Base-by-base conservation (phyloP, 345 rosid species). In the Rubroshorea leprosula region DNA sequence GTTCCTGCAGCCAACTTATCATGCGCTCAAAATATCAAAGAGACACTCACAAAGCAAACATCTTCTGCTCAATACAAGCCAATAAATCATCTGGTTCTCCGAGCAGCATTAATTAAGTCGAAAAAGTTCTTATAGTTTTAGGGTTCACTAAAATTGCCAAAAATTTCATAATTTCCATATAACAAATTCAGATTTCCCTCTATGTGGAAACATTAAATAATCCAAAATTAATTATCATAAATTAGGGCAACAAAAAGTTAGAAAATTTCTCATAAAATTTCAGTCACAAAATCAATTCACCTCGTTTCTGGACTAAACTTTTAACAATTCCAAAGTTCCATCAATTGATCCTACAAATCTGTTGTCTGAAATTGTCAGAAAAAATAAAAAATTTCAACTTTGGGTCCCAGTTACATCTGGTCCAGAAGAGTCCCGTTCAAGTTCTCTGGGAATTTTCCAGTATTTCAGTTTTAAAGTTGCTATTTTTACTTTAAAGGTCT, bases 341-440 rank as follows among this genome's bases (percentile, higher is more conserved):
- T 44, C 3, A 44, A 10, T 44, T 1, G 14, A n/a, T 44, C 6
- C 47, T 44, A 44, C 0, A 44, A 44, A 13, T 41, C 16, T 8
- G 15, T 14, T 41, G 15, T 29, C 35, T 8, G 45, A 41, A 41
- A 41, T 41, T 41, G 35, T 9, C 35, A 29, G 9, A 2, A 41
- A 41, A 41, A 21, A 51, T 50, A 51, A 11, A 21, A n/a, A n/a
- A n/a, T n/a, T n/a, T 64, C 61, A 60, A 50, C 46, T 41, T 5
- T 24, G n/a, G 57, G 67, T 73, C 61, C 72, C 23, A 54, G 65
- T 47, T 2, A 61, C 48, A 61, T 38, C 20, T 19, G 54, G 77
- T 76, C 77, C 80, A 58, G 62, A 50, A 73, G 71, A 58, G 58
- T 57, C 77, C 68, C 64, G 58, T 55, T 68, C 47, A 31, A 15